Evolutionary conservation across 176 grass and related monocot genomes (phyloP).

Genomic region (Ensete glaucum): DNA sequence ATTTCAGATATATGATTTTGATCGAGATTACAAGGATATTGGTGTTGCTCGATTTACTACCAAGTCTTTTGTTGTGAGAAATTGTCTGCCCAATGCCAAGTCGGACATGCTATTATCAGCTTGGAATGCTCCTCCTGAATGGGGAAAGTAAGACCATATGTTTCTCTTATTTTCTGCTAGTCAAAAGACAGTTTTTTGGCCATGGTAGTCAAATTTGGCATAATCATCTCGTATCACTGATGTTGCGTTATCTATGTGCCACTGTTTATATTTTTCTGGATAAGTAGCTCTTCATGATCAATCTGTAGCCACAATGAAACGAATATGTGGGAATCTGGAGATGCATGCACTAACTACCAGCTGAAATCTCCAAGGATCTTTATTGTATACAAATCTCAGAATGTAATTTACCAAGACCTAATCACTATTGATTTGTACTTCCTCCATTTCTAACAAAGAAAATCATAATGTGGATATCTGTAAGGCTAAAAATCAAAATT

Average conservation of each 20-base stretch:
- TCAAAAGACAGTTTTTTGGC: constrained; percentile 1
- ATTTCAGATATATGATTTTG: constrained; percentile 77
- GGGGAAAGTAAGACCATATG: constrained; percentile 60
- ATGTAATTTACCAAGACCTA: background rate
- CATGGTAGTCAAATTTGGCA: background rate
- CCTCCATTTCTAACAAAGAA: background rate
- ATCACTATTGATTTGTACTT: background rate
- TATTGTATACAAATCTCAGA: background rate
- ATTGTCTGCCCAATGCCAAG: constrained; percentile 84
- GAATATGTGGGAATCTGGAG: background rate
- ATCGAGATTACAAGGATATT: constrained; percentile 98
- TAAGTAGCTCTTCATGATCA: background rate
- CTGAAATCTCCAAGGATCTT: too few relatives aligned
- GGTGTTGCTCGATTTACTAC: constrained; percentile 83
- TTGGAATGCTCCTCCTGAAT: constrained; percentile 83
- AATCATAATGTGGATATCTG: background rate
- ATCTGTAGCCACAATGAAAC: background rate
- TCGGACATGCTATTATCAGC: constrained; percentile 92
- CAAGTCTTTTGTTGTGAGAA: constrained; percentile 88
- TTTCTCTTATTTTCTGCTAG: constrained; percentile 7
- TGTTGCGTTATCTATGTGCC: background rate
- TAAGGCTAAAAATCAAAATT: too few relatives aligned
- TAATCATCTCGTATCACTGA: background rate
- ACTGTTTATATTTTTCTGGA: background rate
- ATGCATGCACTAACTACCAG: too few relatives aligned